Base-by-base conservation (phyloP, 495 filamentous ascomycete species). In the Thermothielavioides terrestris region DNA sequence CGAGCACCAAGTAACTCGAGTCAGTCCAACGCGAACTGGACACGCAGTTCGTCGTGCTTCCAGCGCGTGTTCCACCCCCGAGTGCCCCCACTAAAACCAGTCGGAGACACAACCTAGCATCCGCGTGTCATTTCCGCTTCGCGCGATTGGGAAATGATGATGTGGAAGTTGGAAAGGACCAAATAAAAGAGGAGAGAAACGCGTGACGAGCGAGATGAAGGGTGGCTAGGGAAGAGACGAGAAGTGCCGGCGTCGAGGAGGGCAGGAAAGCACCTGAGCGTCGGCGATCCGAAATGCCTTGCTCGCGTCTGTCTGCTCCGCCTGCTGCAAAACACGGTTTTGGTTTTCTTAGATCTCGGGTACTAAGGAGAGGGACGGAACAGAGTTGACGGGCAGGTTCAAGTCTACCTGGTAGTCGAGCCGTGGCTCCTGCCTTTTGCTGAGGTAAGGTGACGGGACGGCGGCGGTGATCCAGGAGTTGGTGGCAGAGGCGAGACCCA, bases 361-460 rank as follows among this genome's bases (percentile, higher is more conserved):
- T 39, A 22, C 20, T 22, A 23, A 26, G 3, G 22, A 26, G 28
- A 26, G 23, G 39, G 47, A 6, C 3, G 21, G 17, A 26, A 8
- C 7, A 20, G 32, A 32, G 32, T 23, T 30, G 32, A 35, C 37
- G 40, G 40, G 22, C 22, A 34, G 41, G 42, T 2, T n/a, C 25
- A 26, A 18, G 49, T 34, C 25, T 17, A n/a, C n/a, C n/a, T n/a
- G n/a, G n/a, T n/a, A 26, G 12, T 46, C 31, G 34, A 32, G 40
- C 39, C 41, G 39, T 39, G 30, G 31, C 21, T 42, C 45, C 14
- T 41, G 34, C 14, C 28, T 30, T 42, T 37, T 43, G 21, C 44
- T 47, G 45, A 47, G 49, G 32, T 38, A 18, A 51, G 41, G 49
- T 51, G 49, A 52, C 25, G 41, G 36, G n/a, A n/a, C n/a, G n/a